These are phyloP conservation scores for Lactifluus volemus DNA, from an alignment of 768 basidiomycete species.

Conservation along the genomic window DNA sequence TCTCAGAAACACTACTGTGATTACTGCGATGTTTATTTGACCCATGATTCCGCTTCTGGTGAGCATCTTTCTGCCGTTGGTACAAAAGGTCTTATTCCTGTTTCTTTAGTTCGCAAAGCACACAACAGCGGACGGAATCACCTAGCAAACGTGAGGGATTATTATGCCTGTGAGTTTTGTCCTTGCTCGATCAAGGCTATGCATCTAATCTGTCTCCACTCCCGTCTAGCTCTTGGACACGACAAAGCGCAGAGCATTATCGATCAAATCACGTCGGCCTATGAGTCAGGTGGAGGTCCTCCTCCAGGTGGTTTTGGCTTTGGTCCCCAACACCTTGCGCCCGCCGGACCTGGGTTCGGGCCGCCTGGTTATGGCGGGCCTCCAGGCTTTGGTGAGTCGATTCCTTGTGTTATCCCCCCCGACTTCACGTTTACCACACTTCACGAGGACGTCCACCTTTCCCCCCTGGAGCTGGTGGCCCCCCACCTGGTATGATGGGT, in stretches of 20 bases:
- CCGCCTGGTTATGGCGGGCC: conserved; percentile 43
- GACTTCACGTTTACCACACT: neutral
- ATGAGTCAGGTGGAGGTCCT: conserved; percentile 79
- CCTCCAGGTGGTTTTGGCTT: conserved; percentile 85
- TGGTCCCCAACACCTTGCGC: conserved; percentile 67
- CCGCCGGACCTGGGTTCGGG: conserved; percentile 34
- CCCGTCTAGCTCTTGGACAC: conserved; percentile 63
- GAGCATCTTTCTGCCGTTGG: conserved; percentile 18
- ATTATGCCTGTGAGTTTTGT: conserved; percentile 69
- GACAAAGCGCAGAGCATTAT: conserved; percentile 98
- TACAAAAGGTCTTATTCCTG: neutral
- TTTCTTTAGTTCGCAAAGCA: conserved; percentile 77
- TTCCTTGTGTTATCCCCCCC: neutral
- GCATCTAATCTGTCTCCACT: conserved; percentile 15
- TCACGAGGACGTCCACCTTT: conserved; percentile 56
- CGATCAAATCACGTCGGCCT: conserved; percentile 93
- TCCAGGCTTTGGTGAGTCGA: conserved; percentile 14
- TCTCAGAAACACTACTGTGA: conserved; percentile 87
- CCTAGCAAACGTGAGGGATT: conserved; percentile 91
- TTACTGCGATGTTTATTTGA: conserved; percentile 89
- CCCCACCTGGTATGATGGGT: conserved; percentile 40
- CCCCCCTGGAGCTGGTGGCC: conserved; percentile 46
- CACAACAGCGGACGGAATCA: conserved; percentile 98
- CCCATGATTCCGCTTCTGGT: conserved; percentile 93
- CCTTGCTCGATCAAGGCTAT: neutral